Conservation (phyloP, 176 grass and related monocot genomes). For the Poa pratensis region DNA sequence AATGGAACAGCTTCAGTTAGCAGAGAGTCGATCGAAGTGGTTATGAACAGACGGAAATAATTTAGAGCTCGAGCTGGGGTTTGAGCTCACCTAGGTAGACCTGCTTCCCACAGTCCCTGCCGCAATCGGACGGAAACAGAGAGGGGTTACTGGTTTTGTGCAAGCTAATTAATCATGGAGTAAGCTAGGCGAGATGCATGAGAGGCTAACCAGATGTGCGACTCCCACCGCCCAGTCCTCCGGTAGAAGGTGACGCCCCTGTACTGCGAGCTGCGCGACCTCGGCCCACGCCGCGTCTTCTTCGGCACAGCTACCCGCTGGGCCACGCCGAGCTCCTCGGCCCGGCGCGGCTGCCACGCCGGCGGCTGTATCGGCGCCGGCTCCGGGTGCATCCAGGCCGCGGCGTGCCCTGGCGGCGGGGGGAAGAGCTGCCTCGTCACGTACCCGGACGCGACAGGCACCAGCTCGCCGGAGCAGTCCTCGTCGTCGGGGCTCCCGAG, state of each 20-base stretch:
- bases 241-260: slow-evolving; percentile 97
- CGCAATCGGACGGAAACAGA: slow-evolving; percentile 16
- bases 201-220: slow-evolving; percentile 83
- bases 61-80: slow-evolving; percentile 7
- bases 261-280: slow-evolving; percentile 97
- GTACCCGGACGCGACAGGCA: slow-evolving; percentile 27
- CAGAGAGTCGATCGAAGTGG: not conserved
- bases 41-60: slow-evolving; percentile 17
- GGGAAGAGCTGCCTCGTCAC: slow-evolving; percentile 84
- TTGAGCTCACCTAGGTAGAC: slow-evolving; percentile 83
- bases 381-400: not conserved
- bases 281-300: slow-evolving; percentile 88
- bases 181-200: slow-evolving; percentile 6
- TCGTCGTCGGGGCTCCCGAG: slow-evolving; percentile 53
- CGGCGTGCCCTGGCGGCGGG: not conserved
- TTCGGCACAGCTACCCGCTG: slow-evolving; percentile 44
- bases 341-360: slow-evolving; percentile 22
- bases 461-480: slow-evolving; percentile 35
- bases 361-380: slow-evolving; percentile 4
- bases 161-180: not conserved
- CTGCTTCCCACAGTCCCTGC: slow-evolving; percentile 98
- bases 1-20: not conserved
- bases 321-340: slow-evolving; percentile 35
- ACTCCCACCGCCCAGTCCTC: slow-evolving; percentile 95
- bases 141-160: slow-evolving; percentile 25